These are phyloP conservation scores for Chaetomium strumarium DNA, from an alignment of 2,329 filamentous ascomycete species.

Conservation along the genomic window DNA sequence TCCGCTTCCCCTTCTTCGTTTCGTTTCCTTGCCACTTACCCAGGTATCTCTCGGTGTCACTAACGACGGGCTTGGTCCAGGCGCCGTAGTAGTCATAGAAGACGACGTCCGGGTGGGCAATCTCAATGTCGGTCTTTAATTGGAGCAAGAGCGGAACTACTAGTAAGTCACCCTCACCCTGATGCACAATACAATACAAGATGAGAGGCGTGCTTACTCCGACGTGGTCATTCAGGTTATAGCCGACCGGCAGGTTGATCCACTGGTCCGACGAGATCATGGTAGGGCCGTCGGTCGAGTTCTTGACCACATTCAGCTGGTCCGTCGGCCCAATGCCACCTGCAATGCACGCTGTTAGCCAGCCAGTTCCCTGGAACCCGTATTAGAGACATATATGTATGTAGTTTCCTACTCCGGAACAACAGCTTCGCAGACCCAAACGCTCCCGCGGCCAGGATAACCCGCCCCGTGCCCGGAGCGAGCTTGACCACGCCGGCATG, in stretches of 20 bases:
- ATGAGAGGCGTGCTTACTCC: conserved; percentile 8
- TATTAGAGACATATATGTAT: neutral
- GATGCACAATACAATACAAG: neutral
- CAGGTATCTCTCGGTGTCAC: conserved; percentile 40
- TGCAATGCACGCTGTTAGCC: conserved; percentile 10
- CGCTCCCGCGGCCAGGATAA: conserved; percentile 61
- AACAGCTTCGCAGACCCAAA: conserved; percentile 65
- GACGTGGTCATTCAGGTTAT: conserved; percentile 50
- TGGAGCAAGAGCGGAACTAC: neutral
- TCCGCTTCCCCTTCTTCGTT: neutral
- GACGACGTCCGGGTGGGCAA: conserved; percentile 40
- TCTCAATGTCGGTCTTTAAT: conserved; percentile 38
- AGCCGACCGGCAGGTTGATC: conserved; percentile 43
- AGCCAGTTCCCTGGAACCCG: neutral
- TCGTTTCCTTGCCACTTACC: conserved; percentile 22
- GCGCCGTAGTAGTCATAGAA: conserved; percentile 63
- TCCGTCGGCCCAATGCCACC: conserved; percentile 57
- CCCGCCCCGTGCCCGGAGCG: conserved; percentile 53
- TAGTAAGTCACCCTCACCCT: too few species aligned
- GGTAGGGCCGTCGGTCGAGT: conserved; percentile 43
- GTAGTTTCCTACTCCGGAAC: conserved; percentile 44
- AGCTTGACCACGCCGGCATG: conserved; percentile 55
- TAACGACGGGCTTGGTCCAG: conserved; percentile 42
- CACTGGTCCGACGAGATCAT: conserved; percentile 47
- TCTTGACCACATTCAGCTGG: conserved; percentile 50